Percentiles rank a stretch among this genome's conserved stretches.
These are phyloP conservation scores for Jaapia argillacea DNA, from an alignment of 768 basidiomycete genomes.

Conservation along the genomic window DNA sequence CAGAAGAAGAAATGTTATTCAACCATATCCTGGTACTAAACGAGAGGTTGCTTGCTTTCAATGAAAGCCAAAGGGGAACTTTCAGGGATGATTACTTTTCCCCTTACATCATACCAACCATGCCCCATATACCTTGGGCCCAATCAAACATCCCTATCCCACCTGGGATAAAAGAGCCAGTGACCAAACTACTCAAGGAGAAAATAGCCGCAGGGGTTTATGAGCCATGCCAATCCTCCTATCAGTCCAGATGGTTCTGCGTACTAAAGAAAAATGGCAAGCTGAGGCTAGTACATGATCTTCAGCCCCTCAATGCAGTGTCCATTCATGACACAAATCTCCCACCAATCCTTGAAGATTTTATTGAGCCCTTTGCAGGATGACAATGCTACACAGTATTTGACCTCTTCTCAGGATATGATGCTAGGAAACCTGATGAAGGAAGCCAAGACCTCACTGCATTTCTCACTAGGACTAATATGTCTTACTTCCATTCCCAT, in stretches of 20 bases:
- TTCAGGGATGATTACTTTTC: slow-evolving; percentile 16
- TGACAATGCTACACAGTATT: slow-evolving; percentile 7
- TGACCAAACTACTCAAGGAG: slow-evolving; percentile 18
- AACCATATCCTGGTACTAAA: slow-evolving; percentile 6
- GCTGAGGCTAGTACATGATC: slow-evolving; percentile 24
- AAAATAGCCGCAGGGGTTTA: slow-evolving; percentile 28
- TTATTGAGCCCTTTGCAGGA: slow-evolving; percentile 16
- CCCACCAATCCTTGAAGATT: too few species aligned
- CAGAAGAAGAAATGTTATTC: slow-evolving; percentile 19
- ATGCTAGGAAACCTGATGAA: slow-evolving; percentile 6
- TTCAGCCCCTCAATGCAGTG: slow-evolving; percentile 28
- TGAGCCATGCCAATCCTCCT: slow-evolving; percentile 24
- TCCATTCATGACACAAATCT: slow-evolving; percentile 26
- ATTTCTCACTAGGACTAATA: slow-evolving; percentile 8
- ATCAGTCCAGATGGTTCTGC: slow-evolving; percentile 27
- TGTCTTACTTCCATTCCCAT: slow-evolving; percentile 8
- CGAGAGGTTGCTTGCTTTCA: slow-evolving; percentile 12
- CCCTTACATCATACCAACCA: slow-evolving; percentile 19
- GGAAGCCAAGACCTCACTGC: slow-evolving; percentile 9
- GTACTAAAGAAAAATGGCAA: slow-evolving; percentile 25
- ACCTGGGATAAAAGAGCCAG: slow-evolving; percentile 18
- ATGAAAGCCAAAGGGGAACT: slow-evolving; percentile 11
- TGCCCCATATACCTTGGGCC: slow-evolving; percentile 27
- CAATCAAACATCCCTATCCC: slow-evolving; percentile 26
- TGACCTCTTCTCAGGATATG: slow-evolving; percentile 8